phyloP scores from a whole-genome alignment of 352 stramenopile species.

The Achlya hypogyna region DNA sequence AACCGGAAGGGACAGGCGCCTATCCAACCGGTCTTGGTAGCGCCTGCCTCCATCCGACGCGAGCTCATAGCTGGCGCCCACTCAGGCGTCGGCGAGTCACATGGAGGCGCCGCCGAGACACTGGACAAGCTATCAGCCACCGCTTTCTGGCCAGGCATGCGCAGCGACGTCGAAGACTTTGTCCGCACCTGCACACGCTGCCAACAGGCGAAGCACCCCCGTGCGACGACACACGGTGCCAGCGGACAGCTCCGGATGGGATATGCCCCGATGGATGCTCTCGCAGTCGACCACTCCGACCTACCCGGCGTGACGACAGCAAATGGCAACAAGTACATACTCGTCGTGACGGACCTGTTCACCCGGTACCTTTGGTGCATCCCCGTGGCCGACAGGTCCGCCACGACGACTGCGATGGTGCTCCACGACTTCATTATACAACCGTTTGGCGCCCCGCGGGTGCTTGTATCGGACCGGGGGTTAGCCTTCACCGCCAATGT shows the following conservation, averaged over 20 bases:
- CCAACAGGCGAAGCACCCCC: background rate
- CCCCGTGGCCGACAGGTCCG: background rate
- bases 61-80: background rate
- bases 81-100: background rate
- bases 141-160: background rate
- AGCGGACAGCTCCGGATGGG: background rate
- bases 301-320: background rate
- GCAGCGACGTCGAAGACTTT: background rate
- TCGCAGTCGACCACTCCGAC: background rate
- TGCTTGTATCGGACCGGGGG: no score
- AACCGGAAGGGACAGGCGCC: background rate
- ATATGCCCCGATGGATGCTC: background rate
- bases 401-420: background rate
- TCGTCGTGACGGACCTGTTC: background rate
- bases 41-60: background rate
- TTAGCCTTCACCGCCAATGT: no score
- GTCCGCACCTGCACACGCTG: background rate
- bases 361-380: background rate
- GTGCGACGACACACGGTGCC: background rate
- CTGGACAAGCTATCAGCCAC: background rate
- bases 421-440: no score
- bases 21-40: background rate
- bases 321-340: background rate
- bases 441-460: no score
- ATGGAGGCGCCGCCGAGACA: background rate